Evolutionary conservation across 805 yeast species (phyloP).

Genomic region (Yamadazyma paraphyllophila): DNA sequence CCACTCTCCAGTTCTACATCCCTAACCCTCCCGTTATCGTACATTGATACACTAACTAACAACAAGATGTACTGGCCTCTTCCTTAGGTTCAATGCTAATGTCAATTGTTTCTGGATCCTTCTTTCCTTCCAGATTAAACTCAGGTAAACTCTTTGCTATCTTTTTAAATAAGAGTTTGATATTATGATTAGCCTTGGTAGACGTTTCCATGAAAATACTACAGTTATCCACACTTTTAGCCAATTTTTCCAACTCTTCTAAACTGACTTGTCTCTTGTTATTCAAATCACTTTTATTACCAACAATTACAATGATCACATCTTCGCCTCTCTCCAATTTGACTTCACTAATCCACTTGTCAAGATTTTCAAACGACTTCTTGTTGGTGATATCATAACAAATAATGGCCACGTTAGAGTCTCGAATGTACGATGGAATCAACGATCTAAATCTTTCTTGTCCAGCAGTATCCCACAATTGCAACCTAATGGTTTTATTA

Average conservation of each 20-base stretch:
- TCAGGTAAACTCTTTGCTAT: constrained; percentile 92
- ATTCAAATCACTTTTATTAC: constrained; percentile 81
- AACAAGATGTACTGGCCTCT: constrained; percentile 14
- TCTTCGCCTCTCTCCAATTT: constrained; percentile 88
- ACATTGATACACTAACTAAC: constrained; percentile 12
- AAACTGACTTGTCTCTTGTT: constrained; percentile 78
- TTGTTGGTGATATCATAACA: constrained; percentile 90
- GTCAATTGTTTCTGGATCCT: constrained; percentile 37
- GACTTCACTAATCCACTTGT: constrained; percentile 93
- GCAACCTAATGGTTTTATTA: constrained; percentile 84
- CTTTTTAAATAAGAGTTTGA: constrained; percentile 82
- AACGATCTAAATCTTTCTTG: constrained; percentile 94
- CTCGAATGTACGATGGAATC: constrained; percentile 94
- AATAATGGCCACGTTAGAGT: constrained; percentile 94
- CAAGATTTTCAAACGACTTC: constrained; percentile 78
- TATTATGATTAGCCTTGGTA: constrained; percentile 93
- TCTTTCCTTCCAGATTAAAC: constrained; percentile 31
- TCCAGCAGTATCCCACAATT: constrained; percentile 97
- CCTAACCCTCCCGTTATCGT: background rate
- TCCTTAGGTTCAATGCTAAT: constrained; percentile 30
- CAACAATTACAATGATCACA: constrained; percentile 86
- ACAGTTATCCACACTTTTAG: constrained; percentile 65
- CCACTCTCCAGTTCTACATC: background rate
- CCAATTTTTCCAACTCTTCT: constrained; percentile 82
- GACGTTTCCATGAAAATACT: constrained; percentile 87